Evolutionary conservation across 495 filamentous ascomycete genomes (phyloP), one percentile per base, ranked within the genome.

Genomic region (Neurospora terricola): DNA sequence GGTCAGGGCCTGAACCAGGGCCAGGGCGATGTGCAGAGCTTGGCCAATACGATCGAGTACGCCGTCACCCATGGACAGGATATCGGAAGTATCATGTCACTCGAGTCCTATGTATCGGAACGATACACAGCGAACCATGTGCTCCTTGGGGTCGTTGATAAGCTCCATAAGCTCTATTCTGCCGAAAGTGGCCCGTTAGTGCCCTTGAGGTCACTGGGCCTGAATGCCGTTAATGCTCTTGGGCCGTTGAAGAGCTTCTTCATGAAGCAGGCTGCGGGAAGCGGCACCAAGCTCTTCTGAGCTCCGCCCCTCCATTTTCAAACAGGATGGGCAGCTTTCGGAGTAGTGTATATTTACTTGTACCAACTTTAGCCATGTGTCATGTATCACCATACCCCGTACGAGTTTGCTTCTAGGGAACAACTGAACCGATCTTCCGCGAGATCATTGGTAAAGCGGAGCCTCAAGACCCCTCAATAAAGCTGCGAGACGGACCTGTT

Each of bases 1-100:
- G 96, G 96, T 6, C 96, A 98, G 80, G 96, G 96, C 1, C 87
- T 99, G 18, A 99, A 99, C 78, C 93, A 96, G 76, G 96, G 96
- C 5, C 89, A 97, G 72, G 93, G 88, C 21, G 96, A 99, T 79
- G 91, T 95, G 1, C 88, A 92, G 70, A 89, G 90, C 45, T 87
- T 99, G 8, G 89, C 88, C 10, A 83, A 84, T 59, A 90, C 89
- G 0, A 90, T 99, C 70, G 88, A 91, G 75, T 90, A 91, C 72
- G 93, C 93, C 6, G 90, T 96, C 30, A 83, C 82, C 62, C 90
- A 94, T 77, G 96, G 81, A 1, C 90, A 92, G 84, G 96, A 99
- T 81, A 89, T 98, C 38, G 93, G 93, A 38, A 86, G 79, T 5
- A 76, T 87, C 30, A 88, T 94, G 80, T 88, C 89, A 2, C 85